phyloP scores from a whole-genome alignment of 2,329 filamentous ascomycete genomes.

The Aspergillus quadrilineatus region DNA sequence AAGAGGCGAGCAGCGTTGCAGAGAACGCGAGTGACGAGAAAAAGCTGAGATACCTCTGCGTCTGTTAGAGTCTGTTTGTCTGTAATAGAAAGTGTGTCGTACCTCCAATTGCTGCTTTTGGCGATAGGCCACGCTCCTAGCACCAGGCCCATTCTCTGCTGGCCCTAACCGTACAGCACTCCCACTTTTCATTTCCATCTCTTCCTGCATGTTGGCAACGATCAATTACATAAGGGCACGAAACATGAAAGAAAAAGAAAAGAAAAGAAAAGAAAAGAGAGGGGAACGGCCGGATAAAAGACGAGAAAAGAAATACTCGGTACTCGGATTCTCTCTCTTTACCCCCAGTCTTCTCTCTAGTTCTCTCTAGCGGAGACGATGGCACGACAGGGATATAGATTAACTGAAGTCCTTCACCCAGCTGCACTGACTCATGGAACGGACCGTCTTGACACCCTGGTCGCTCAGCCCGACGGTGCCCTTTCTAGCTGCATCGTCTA shows the following conservation, averaged over 20 bases:
- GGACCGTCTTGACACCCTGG: not conserved
- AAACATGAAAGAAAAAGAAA: not conserved
- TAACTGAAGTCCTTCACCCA: not conserved
- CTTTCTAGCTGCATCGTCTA: not conserved
- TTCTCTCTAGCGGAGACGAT: not conserved
- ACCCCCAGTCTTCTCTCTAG: not conserved
- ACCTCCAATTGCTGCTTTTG: constrained; percentile 20
- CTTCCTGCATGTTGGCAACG: not conserved
- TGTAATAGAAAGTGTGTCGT: not conserved
- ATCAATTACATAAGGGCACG: not conserved
- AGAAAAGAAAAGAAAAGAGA: not conserved
- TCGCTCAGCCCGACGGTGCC: not conserved
- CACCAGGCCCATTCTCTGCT: not conserved
- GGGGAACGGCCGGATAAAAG: not conserved
- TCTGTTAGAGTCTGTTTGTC: not conserved
- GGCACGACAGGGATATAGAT: not conserved
- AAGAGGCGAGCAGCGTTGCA: constrained; percentile 39
- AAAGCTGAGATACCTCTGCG: constrained; percentile 22
- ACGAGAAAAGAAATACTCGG: not conserved
- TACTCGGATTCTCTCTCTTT: not conserved
- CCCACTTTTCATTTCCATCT: constrained; percentile 13
- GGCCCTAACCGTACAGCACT: constrained; percentile 12
- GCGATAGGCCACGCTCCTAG: constrained; percentile 13
- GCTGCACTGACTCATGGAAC: not conserved
- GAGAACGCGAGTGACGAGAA: constrained; percentile 41